A percentile compares a stretch with the other conserved stretches of the same genome.
Evolutionary conservation across 129 eudicot species (phyloP).

Genomic region (Erigeron canadensis): DNA sequence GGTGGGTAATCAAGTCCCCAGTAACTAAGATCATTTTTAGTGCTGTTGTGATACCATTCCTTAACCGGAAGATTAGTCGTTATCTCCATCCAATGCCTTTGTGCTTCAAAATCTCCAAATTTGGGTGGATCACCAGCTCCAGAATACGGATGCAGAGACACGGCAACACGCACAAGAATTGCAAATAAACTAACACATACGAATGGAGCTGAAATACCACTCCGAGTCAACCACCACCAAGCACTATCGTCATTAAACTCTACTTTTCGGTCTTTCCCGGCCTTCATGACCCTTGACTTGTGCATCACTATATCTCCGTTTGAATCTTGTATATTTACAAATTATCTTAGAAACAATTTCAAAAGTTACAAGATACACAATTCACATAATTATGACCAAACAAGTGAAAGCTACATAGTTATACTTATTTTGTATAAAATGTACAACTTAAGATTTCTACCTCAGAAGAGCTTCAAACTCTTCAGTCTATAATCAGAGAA

Average conservation of each 20-base stretch:
- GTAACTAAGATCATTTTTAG: constrained; percentile 70
- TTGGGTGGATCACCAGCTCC: constrained; percentile 82
- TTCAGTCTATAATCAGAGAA: no score
- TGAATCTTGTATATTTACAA: neutral
- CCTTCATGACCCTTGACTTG: constrained; percentile 43
- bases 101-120: constrained; percentile 96
- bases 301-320: constrained; percentile 36
- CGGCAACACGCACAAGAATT: constrained; percentile 55
- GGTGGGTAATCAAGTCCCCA: constrained; percentile 99
- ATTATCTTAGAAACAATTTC: no score
- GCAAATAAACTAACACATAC: constrained; percentile 69
- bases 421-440: no score
- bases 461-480: no score
- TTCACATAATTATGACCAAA: no score
- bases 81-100: constrained; percentile 99
- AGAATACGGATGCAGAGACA: constrained; percentile 86
- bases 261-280: constrained; percentile 30
- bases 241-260: constrained; percentile 14
- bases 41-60: constrained; percentile 83
- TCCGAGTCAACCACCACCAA: constrained; percentile 46
- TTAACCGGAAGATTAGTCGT: constrained; percentile 67
- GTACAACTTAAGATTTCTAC: no score
- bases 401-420: no score
- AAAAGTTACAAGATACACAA: no score
- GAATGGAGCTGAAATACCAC: constrained; percentile 48